phyloP scores from a whole-genome alignment of 2,329 filamentous ascomycete genomes.

The Diaporthe caulivora region DNA sequence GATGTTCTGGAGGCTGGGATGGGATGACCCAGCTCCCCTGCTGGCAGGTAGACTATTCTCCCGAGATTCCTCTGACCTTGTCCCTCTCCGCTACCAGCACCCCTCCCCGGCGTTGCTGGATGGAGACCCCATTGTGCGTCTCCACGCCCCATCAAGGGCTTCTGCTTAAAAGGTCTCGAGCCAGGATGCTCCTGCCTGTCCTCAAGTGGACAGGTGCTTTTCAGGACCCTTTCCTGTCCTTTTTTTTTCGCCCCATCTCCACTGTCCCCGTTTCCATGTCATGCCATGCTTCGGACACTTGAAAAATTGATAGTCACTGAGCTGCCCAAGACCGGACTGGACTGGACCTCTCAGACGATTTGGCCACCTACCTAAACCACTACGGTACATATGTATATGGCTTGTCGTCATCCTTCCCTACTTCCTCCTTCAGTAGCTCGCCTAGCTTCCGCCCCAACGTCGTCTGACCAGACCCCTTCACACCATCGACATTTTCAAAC shows the following conservation, averaged over 20 bases:
- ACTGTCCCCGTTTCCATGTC: slow-evolving; percentile 34
- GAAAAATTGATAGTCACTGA: slow-evolving; percentile 31
- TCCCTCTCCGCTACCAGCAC: slow-evolving; percentile 32
- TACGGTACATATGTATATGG: slow-evolving; percentile 33
- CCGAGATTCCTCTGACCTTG: background rate
- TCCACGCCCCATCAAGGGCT: slow-evolving; percentile 35
- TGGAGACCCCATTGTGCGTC: slow-evolving; percentile 28
- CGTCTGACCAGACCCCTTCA: slow-evolving; percentile 24
- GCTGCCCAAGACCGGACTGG: slow-evolving; percentile 29
- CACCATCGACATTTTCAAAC: slow-evolving; percentile 15
- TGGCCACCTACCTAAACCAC: slow-evolving; percentile 36
- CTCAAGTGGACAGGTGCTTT: slow-evolving; percentile 16
- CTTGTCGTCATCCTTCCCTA: slow-evolving; percentile 34
- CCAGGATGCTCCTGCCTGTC: slow-evolving; percentile 30
- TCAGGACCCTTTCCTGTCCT: background rate
- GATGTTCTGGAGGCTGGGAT: slow-evolving; percentile 32
- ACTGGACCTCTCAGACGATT: slow-evolving; percentile 30
- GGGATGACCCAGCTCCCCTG: slow-evolving; percentile 27
- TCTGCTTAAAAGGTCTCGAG: slow-evolving; percentile 27
- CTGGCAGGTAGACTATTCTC: slow-evolving; percentile 17
- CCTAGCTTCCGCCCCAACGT: slow-evolving; percentile 4
- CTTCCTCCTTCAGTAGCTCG: slow-evolving; percentile 26
- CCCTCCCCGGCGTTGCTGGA: slow-evolving; percentile 32
- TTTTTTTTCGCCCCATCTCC: slow-evolving; percentile 36
- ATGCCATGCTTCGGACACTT: slow-evolving; percentile 33